These are phyloP conservation scores for Prunus persica DNA, from an alignment of 306 rosid genomes.

Conservation along the genomic window DNA sequence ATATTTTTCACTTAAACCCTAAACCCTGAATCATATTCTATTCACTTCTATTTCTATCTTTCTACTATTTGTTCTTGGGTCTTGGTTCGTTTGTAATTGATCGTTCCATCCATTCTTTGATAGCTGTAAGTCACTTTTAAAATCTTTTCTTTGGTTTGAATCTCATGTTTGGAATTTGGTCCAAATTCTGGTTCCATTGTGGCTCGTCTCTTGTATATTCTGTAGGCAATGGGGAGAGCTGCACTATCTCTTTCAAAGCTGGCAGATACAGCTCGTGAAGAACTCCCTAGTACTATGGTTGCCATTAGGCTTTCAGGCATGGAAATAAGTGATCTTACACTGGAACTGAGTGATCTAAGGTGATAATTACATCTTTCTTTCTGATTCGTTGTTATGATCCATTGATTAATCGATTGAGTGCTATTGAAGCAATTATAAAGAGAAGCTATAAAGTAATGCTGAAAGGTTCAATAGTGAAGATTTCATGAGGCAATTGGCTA, in stretches of 20 bases:
- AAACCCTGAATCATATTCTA: not conserved
- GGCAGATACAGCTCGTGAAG: conserved; percentile 91
- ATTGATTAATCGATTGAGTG: too few relatives aligned
- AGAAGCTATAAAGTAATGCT: too few relatives aligned
- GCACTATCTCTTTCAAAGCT: conserved; percentile 86
- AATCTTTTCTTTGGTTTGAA: not conserved
- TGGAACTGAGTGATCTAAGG: conserved; percentile 76
- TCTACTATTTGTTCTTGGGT: not conserved
- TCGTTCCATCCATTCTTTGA: too few relatives aligned
- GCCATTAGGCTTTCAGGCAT: conserved; percentile 95
- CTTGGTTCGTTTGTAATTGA: too few relatives aligned
- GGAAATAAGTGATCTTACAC: conserved; percentile 92
- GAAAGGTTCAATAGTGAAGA: too few relatives aligned
- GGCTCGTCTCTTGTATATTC: conserved; percentile 7
- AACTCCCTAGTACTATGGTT: conserved; percentile 96
- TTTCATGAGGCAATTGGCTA: not conserved
- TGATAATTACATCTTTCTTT: conserved; percentile 21
- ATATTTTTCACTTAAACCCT: not conserved
- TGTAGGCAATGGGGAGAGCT: conserved; percentile 85
- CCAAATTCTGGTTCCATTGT: not conserved
- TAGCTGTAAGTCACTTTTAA: not conserved
- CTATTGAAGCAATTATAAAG: too few relatives aligned
- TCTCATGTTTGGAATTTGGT: not conserved
- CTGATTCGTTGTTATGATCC: not conserved
- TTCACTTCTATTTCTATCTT: not conserved